Percentiles rank a stretch among this genome's conserved stretches.
These are phyloP conservation scores for Dissophora globulifera DNA, from an alignment of 192 early-diverging fungal species.

Conservation along the genomic window DNA sequence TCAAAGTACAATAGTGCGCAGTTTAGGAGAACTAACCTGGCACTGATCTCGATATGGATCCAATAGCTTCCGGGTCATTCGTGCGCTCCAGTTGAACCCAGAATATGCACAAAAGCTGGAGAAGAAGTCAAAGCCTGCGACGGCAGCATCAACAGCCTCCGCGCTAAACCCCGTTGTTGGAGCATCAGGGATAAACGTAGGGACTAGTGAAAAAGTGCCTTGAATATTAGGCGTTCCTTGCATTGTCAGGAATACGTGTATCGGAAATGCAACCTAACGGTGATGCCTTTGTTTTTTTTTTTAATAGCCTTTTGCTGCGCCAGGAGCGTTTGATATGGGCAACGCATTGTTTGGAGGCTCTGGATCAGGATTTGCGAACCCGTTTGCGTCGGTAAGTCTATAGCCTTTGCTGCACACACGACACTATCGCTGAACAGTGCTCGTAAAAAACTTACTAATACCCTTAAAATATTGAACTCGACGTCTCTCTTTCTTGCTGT, in stretches of 20 bases:
- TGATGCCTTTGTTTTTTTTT: background rate
- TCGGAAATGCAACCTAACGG: too few species aligned
- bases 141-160: slow-evolving; percentile 1
- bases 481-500: background rate
- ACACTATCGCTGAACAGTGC: too few species aligned
- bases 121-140: slow-evolving; percentile 48
- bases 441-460: background rate
- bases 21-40: too few species aligned
- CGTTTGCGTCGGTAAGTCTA: slow-evolving; percentile 45
- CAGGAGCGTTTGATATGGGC: slow-evolving; percentile 37
- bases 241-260: too few species aligned
- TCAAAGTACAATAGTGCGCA: too few species aligned
- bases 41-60: too few species aligned
- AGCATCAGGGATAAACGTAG: slow-evolving; percentile 23
- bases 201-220: too few species aligned
- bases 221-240: too few species aligned
- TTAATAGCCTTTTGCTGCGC: slow-evolving; percentile 34
- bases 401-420: too few species aligned
- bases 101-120: slow-evolving; percentile 68
- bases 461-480: background rate
- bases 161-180: background rate
- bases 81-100: slow-evolving; percentile 72
- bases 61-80: slow-evolving; percentile 64
- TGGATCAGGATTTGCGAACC: slow-evolving; percentile 37
- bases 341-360: slow-evolving; percentile 41